phyloP scores from a whole-genome alignment of 2,329 filamentous ascomycete genomes.

The Fusarium dlaminii region DNA sequence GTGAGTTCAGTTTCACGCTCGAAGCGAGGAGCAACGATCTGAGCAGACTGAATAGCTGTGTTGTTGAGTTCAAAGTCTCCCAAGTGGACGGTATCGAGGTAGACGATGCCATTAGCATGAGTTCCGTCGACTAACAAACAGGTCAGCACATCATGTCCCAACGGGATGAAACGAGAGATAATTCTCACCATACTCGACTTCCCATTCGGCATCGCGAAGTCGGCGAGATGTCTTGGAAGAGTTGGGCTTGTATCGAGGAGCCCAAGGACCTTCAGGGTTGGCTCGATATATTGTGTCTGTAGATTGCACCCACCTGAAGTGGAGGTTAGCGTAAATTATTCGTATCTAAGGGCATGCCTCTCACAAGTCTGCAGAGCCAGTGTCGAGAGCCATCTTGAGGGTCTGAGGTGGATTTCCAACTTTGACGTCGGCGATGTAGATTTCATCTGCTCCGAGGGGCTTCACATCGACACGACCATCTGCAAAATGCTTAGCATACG shows the following conservation, averaged over 20 bases:
- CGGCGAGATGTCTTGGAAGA: slow-evolving; percentile 55
- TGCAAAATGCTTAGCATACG: slow-evolving; percentile 32
- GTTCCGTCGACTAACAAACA: slow-evolving; percentile 54
- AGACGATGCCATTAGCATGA: slow-evolving; percentile 58
- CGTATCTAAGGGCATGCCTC: slow-evolving; percentile 47
- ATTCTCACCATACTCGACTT: slow-evolving; percentile 58
- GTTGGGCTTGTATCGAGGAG: slow-evolving; percentile 55
- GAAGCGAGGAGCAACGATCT: slow-evolving; percentile 53
- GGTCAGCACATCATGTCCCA: background rate
- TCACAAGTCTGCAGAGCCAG: slow-evolving; percentile 70
- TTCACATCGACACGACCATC: slow-evolving; percentile 48
- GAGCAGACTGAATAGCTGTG: slow-evolving; percentile 61
- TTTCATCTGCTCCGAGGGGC: slow-evolving; percentile 53
- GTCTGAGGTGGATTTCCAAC: slow-evolving; percentile 60
- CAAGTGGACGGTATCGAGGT: slow-evolving; percentile 60
- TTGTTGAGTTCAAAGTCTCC: slow-evolving; percentile 55
- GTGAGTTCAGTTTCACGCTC: slow-evolving; percentile 55
- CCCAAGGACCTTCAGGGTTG: slow-evolving; percentile 49
- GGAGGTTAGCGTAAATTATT: slow-evolving; percentile 2
- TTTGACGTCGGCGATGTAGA: slow-evolving; percentile 55
- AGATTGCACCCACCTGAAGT: slow-evolving; percentile 62
- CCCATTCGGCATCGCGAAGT: slow-evolving; percentile 58
- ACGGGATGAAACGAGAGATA: background rate
- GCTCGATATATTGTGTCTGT: slow-evolving; percentile 55
- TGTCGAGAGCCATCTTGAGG: slow-evolving; percentile 61